phyloP scores from a whole-genome alignment of 2,329 filamentous ascomycete genomes.

The Paecilomyces variotii region DNA sequence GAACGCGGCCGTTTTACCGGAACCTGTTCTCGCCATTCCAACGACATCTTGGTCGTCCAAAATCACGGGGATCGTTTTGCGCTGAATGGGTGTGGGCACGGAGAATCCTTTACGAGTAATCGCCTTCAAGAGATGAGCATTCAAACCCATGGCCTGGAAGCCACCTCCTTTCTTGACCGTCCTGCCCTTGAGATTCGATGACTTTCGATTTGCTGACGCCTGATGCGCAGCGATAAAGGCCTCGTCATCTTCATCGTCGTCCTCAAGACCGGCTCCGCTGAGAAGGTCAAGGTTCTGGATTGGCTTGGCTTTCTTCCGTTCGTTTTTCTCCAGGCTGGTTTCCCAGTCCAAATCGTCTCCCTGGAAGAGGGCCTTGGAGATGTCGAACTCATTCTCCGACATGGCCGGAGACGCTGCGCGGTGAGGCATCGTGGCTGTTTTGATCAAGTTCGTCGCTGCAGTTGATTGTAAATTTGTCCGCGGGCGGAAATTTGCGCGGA shows the following conservation, averaged over 20 bases:
- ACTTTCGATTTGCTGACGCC: conserved; percentile 79
- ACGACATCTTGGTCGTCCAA: conserved; percentile 92
- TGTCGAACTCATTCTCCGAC: conserved; percentile 89
- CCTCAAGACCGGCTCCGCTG: conserved; percentile 49
- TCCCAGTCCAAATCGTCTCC: conserved; percentile 44
- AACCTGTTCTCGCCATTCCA: conserved; percentile 97
- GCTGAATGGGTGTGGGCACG: conserved; percentile 93
- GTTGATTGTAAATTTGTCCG: background rate
- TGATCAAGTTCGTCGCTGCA: background rate
- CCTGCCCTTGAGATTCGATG: conserved; percentile 71
- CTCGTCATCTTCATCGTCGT: conserved; percentile 59
- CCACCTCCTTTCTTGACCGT: conserved; percentile 91
- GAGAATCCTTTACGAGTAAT: conserved; percentile 92
- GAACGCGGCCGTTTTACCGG: conserved; percentile 96
- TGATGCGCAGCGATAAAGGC: conserved; percentile 86
- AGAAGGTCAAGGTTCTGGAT: conserved; percentile 45
- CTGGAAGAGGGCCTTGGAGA: conserved; percentile 68
- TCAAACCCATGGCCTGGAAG: conserved; percentile 91
- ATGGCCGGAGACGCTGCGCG: conserved; percentile 70
- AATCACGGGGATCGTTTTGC: conserved; percentile 89
- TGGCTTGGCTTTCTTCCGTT: conserved; percentile 40
- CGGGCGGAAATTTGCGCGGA: background rate
- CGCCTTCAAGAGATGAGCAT: conserved; percentile 74
- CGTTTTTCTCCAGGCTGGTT: conserved; percentile 20
- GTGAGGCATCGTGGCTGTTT: conserved; percentile 52